These are phyloP conservation scores for Leishmania martiniquensis DNA, from an alignment of 208 protist genomes.

Conservation along the genomic window DNA sequence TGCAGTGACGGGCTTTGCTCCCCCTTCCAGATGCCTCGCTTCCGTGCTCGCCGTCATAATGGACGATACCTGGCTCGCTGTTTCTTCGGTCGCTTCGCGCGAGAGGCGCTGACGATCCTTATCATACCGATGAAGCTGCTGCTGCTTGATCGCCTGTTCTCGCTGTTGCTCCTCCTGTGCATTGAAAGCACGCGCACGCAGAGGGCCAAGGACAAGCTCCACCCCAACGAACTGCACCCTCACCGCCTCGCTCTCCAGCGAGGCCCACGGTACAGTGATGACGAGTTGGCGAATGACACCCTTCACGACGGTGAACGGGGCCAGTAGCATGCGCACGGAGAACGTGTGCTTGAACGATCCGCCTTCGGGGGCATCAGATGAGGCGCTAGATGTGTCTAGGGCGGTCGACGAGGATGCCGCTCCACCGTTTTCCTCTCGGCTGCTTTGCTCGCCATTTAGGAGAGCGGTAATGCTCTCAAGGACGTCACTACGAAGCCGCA, in stretches of 20 bases:
- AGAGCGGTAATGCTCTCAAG: conserved; percentile 58
- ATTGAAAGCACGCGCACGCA: conserved; percentile 55
- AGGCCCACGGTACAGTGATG: conserved; percentile 80
- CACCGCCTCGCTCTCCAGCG: conserved; percentile 67
- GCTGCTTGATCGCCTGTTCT: conserved; percentile 56
- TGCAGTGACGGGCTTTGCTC: background rate
- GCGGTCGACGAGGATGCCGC: background rate
- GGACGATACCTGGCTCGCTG: background rate
- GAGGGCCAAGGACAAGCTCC: conserved; percentile 71
- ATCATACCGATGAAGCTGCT: conserved; percentile 64
- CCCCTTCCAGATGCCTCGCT: background rate
- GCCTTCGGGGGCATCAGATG: background rate
- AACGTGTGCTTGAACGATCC: background rate
- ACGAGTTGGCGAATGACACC: conserved; percentile 65
- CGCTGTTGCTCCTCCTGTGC: conserved; percentile 61
- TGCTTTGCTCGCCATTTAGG: conserved; percentile 13
- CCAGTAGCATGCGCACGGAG: conserved; percentile 51
- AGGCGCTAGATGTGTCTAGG: background rate
- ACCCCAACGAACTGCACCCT: conserved; percentile 67
- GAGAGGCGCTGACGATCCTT: conserved; percentile 27
- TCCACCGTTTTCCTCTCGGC: background rate
- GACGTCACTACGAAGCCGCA: conserved; percentile 67
- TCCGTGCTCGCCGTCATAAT: background rate
- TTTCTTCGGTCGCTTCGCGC: background rate
- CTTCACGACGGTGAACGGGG: conserved; percentile 76